Conservation (phyloP, 805 yeast species). For the Yarrowia sp. region DNA sequence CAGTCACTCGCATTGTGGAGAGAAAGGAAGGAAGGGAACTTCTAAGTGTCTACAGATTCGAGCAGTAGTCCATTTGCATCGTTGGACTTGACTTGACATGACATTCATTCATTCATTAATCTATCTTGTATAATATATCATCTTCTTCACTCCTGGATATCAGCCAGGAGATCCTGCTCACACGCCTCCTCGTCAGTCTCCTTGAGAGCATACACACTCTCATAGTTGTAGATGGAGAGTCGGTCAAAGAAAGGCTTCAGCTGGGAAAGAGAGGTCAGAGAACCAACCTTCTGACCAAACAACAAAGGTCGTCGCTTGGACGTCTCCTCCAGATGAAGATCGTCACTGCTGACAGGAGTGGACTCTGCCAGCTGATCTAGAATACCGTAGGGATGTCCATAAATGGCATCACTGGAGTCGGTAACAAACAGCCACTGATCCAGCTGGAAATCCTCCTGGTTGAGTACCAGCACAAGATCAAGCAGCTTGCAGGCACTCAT, state of each 20-base stretch:
- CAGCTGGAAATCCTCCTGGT: slow-evolving; percentile 71
- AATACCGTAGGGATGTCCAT: slow-evolving; percentile 43
- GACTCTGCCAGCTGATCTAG: slow-evolving; percentile 46
- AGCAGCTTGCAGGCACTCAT: slow-evolving; percentile 70
- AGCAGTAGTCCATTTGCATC: no score
- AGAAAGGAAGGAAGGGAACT: slow-evolving; percentile 97
- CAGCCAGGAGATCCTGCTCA: slow-evolving; percentile 54
- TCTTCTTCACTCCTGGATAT: slow-evolving; percentile 36
- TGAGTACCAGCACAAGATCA: slow-evolving; percentile 65
- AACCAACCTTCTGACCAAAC: slow-evolving; percentile 31
- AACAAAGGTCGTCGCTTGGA: slow-evolving; percentile 42
- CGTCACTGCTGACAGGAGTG: slow-evolving; percentile 29
- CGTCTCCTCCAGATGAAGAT: neutral
- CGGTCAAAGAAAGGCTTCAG: slow-evolving; percentile 64
- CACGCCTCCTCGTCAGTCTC: slow-evolving; percentile 46
- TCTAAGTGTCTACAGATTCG: slow-evolving; percentile 66
- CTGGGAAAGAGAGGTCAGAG: slow-evolving; percentile 43
- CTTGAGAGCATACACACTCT: slow-evolving; percentile 56
- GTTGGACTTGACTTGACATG: no score
- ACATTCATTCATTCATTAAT: neutral
- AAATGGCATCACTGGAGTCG: slow-evolving; percentile 59
- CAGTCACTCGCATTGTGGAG: slow-evolving; percentile 48
- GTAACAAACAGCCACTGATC: slow-evolving; percentile 83
- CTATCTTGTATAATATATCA: neutral
- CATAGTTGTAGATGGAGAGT: slow-evolving; percentile 61